Percentiles rank a stretch among this genome's conserved stretches.
phyloP scores from a whole-genome alignment of 345 rosid genomes.

The Eucalyptus albens region DNA sequence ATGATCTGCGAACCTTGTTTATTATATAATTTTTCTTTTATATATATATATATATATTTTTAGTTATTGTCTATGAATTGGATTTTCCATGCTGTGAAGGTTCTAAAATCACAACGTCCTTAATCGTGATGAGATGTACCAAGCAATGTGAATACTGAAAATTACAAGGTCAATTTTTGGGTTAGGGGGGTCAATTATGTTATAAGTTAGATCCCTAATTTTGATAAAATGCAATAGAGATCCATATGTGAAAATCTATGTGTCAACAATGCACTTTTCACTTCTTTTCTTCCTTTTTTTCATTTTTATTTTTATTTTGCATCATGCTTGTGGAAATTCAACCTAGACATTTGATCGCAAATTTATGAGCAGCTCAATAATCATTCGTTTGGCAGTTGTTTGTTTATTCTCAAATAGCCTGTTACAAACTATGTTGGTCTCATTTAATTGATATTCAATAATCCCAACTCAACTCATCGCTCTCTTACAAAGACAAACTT shows the following conservation, averaged over 20 bases:
- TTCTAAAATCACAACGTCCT: background rate
- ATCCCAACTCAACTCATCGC: accelerated
- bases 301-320: too few species aligned
- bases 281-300: too few species aligned
- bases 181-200: background rate
- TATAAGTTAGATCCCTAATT: background rate
- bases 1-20: background rate
- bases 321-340: too few species aligned
- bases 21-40: background rate
- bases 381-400: too few species aligned
- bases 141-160: background rate
- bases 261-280: background rate
- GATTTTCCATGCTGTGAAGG: too few species aligned
- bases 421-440: too few species aligned
- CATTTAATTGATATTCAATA: too few species aligned
- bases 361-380: too few species aligned
- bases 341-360: too few species aligned
- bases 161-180: background rate
- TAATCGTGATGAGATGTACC: background rate
- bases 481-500: too few species aligned
- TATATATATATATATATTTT: too few species aligned
- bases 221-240: background rate
- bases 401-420: too few species aligned
- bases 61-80: background rate
- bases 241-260: background rate